phyloP scores from a whole-genome alignment of 345 rosid species.

The Heritiera littoralis region DNA sequence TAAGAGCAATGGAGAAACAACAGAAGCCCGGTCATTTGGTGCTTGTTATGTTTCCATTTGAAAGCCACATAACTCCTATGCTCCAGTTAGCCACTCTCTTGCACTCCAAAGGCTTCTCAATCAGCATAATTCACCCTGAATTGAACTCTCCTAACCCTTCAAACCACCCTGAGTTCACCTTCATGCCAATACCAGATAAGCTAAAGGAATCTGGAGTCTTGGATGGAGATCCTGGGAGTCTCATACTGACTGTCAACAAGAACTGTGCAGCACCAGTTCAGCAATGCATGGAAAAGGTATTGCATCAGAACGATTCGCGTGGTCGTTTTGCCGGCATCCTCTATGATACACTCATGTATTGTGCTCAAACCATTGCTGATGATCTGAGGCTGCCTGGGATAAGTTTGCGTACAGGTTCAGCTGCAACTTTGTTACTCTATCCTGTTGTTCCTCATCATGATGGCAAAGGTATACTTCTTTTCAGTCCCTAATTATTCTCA shows the following conservation, averaged over 20 bases:
- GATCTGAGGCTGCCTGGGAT: neutral
- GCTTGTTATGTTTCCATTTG: constrained; percentile 39
- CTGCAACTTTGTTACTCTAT: neutral
- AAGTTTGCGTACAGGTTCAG: neutral
- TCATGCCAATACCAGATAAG: neutral
- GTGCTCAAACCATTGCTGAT: neutral
- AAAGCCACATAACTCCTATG: constrained; percentile 52
- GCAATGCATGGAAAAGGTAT: neutral
- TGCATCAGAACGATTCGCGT: neutral
- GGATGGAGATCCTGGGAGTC: neutral
- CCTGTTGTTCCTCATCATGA: neutral
- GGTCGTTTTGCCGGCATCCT: neutral
- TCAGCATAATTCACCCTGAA: constrained; percentile 35
- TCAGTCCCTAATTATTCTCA: neutral
- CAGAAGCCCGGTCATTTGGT: constrained; percentile 16
- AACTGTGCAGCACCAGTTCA: constrained; percentile 12
- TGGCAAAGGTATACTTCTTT: neutral
- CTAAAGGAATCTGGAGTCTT: neutral
- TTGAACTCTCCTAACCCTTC: constrained; percentile 36
- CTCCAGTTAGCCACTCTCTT: constrained; percentile 47
- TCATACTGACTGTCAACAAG: neutral
- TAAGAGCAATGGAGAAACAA: constrained; percentile 7
- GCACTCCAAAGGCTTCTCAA: constrained; percentile 37
- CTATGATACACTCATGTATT: constrained; percentile 3
- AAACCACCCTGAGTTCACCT: constrained; percentile 35